Base-by-base conservation (phyloP, 148 eudicot genomes). In the Rhododendron mucronatum region DNA sequence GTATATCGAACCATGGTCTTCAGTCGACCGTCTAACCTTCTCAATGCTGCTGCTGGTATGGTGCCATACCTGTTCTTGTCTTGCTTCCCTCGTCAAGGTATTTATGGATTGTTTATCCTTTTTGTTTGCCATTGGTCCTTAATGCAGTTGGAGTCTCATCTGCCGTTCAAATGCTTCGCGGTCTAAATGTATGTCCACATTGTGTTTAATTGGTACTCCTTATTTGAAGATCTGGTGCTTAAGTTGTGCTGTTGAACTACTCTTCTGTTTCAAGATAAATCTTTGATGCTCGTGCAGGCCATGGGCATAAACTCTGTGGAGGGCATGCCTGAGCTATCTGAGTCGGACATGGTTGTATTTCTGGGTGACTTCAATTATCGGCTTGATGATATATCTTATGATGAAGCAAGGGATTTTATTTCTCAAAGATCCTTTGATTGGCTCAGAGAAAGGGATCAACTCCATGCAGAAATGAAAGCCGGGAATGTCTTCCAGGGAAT, bases 391-490 rank as follows among this genome's bases (percentile, higher is more conserved):
- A 95, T 95, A 88, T 95, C 99, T 67, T 97, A 97, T 93, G 99
- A 97, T 89, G 98, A 97, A 90, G 98, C 98, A 26, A 90, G 99
- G 88, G 99, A 97, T 91, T 97, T 97, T 86, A 90, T 97, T 57
- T 97, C 99, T 78, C 99, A 97, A 90, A 93, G 99, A 90, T 89
- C 92, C 88, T 97, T 97, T 89, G 99, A 95, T 85, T 97, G 99
- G 99, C 96, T 97, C 47, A 90, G 92, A 86, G 98, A 94, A 89
- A 93, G 89, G 90, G 99, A 97, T 91, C 99, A 97, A 85, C 92
- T 97, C 86, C 92, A 88, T 79, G 89, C 89, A 73, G 99, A 97
- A 88, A 97, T 97, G 99, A 92, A 91, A 90, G 95, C 95, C 85
- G 98, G 98, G 37, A 93, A 92, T 87, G 99, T 93, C 81, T 97